These are phyloP conservation scores for Colletotrichum sp. DNA, from an alignment of 2,329 filamentous ascomycete species.

Conservation along the genomic window DNA sequence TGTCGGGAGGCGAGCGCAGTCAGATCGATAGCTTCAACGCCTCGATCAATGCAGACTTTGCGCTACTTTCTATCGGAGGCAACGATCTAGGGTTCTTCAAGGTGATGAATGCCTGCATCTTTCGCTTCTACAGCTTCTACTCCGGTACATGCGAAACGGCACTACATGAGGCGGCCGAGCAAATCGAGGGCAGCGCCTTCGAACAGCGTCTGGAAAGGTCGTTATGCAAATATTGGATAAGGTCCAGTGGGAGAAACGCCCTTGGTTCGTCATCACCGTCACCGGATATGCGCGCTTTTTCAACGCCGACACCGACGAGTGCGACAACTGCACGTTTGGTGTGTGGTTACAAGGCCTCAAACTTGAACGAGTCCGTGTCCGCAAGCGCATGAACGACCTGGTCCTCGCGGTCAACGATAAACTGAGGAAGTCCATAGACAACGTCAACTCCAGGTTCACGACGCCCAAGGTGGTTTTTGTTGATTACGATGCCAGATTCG, in stretches of 20 bases:
- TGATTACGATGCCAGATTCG: conserved; percentile 47
- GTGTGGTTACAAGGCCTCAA: conserved; percentile 50
- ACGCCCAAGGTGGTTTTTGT: conserved; percentile 45
- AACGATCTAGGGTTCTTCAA: conserved; percentile 56
- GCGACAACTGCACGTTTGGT: conserved; percentile 48
- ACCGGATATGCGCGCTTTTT: conserved; percentile 55
- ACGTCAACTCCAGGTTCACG: conserved; percentile 40
- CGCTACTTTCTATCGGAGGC: conserved; percentile 50
- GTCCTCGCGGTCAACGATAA: conserved; percentile 46
- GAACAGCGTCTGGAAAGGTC: conserved; percentile 39
- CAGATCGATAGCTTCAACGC: conserved; percentile 47
- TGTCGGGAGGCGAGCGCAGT: conserved; percentile 37
- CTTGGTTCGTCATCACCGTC: conserved; percentile 45
- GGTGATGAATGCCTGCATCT: conserved; percentile 54
- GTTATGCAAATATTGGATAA: conserved; percentile 48
- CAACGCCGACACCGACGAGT: conserved; percentile 45
- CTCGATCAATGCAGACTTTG: conserved; percentile 42
- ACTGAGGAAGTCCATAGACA: conserved; percentile 36
- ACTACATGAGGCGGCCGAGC: conserved; percentile 35
- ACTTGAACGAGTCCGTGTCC: conserved; percentile 38
- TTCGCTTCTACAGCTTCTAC: conserved; percentile 53
- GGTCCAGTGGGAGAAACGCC: conserved; percentile 47
- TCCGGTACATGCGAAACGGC: conserved; percentile 48
- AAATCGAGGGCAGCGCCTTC: conserved; percentile 38
- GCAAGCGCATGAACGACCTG: conserved; percentile 47